Evolutionary conservation across 768 basidiomycete species (phyloP).

Genomic region (Kwoniella sp.): DNA sequence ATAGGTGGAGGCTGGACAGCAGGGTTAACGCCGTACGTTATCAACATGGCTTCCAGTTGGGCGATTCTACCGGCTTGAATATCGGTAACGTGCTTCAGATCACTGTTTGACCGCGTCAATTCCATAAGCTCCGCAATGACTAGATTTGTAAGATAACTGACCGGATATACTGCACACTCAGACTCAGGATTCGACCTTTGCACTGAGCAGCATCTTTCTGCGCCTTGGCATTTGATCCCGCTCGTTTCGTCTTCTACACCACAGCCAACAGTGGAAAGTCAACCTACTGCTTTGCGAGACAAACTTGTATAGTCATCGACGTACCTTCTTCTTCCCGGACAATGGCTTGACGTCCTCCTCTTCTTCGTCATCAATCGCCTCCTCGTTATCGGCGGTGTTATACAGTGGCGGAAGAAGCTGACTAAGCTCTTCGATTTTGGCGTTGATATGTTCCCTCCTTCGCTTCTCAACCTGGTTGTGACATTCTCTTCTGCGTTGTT

Average conservation of each 20-base stretch:
- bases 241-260: constrained; percentile 35
- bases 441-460: constrained; percentile 48
- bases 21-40: constrained; percentile 21
- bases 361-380: constrained; percentile 33
- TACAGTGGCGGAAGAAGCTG: constrained; percentile 36
- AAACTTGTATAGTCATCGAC: too few relatives aligned
- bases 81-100: constrained; percentile 34
- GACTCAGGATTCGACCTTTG: constrained; percentile 42
- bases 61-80: constrained; percentile 35
- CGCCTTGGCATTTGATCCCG: constrained; percentile 30
- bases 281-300: too few relatives aligned
- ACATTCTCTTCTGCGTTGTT: constrained; percentile 43
- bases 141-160: constrained; percentile 13
- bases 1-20: constrained; percentile 14
- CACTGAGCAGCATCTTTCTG: constrained; percentile 42
- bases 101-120: constrained; percentile 16
- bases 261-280: too few relatives aligned
- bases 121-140: constrained; percentile 6
- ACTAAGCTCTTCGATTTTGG: constrained; percentile 46
- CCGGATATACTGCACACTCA: constrained; percentile 48
- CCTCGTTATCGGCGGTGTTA: constrained; percentile 26
- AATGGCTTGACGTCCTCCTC: constrained; percentile 22
- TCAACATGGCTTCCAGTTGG: constrained; percentile 38
- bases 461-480: constrained; percentile 50
- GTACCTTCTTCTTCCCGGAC: constrained; percentile 36